Evolutionary conservation across 805 yeast species (phyloP), one percentile per base, ranked within the genome.

Genomic region (Candida pseudoglaebosa): DNA sequence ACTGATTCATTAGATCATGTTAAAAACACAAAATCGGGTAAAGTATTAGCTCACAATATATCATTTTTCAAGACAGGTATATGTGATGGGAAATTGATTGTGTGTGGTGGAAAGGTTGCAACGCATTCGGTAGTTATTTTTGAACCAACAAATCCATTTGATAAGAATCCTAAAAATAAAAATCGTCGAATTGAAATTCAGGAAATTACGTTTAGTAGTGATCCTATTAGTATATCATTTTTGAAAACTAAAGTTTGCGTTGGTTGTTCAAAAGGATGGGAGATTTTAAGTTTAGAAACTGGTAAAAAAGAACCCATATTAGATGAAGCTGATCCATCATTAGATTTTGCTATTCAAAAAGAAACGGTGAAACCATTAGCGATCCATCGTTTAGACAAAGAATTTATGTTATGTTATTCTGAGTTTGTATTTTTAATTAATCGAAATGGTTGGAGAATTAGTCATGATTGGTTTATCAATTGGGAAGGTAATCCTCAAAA

Each of bases 321-420:
- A 51, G 98, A 93, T 64, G 96, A 96, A n/a, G 99, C 98, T 0
- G 99, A 93, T 56, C 95, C 98, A 0, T 88, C 97, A 14, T 71
- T 93, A 38, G 99, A 93, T 54, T 93, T 93, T 67, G 97, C 93
- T 10, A 86, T 80, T 41, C 85, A 78, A 43, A 71, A 84, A 43
- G 95, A 88, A 59, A 50, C 55, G 8, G 73, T 91, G 44, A 85
- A 86, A 53, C 99, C 99, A 14, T 77, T 89, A 59, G 89, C 95
- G 4, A 88, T 93, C 43, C 95, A 91, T 58, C 77, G 96, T 44
- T 80, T 93, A 41, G 93, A 91, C 42, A 80, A 82, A 39, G 93
- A 90, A 64, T 93, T 91, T 57, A 65, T 93, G 52, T 73, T 93
- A 47, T 83, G 90, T 57, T 93, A 91, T 58, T 79, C 95, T 4